Base-by-base conservation (phyloP, 805 yeast genomes). In the Wickerhamomyces xylosicus region DNA sequence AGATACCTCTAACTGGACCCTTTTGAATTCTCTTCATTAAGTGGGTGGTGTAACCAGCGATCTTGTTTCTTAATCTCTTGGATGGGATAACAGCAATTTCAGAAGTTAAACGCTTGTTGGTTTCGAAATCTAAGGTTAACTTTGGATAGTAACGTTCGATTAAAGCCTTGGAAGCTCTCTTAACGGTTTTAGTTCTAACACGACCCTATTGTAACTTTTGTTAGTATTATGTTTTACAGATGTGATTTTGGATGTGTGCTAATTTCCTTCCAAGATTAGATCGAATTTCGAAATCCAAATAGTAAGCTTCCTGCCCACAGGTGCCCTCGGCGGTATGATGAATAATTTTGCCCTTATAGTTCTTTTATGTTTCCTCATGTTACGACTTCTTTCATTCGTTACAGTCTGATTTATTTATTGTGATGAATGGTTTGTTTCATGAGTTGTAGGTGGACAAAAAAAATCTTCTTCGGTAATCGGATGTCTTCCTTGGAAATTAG, bases 1-100 rank as follows among this genome's bases (percentile, higher is more conserved):
- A 92, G 61, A 92, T 94, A 77, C 99, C 99, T 82, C 97, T 89
- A 63, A 92, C 99, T 78, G 99, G 99, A 69, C 99, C 99, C 81
- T 90, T 92, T 77, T 94, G 97, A 67, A 92, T 92, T 79, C 99
- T 89, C 81, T 86, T 92, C 98, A 92, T 94, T 72, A 92, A 82
- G 74, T 92, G 99, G 66, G 98, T 92, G 73, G 98, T 92, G 95
- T 90, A 92, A 71, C 99, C 99, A 69, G 99, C 98, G 64, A 92
- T 94, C 86, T 92, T 92, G 92, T 92, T 92, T 80, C 99, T 92
- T 72, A 92, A 84, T 77, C 99, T 86, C 84, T 92, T 92, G 64
- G 98, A 86, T 72, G 90, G 97, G 67, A 92, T 94, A 71, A 85
- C 89, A 58, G 99, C 98, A 62, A 92, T 89, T 74, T 94, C 96